These are phyloP conservation scores for Acanthamoeba royreba DNA, from an alignment of 208 protist genomes.

Conservation along the genomic window DNA sequence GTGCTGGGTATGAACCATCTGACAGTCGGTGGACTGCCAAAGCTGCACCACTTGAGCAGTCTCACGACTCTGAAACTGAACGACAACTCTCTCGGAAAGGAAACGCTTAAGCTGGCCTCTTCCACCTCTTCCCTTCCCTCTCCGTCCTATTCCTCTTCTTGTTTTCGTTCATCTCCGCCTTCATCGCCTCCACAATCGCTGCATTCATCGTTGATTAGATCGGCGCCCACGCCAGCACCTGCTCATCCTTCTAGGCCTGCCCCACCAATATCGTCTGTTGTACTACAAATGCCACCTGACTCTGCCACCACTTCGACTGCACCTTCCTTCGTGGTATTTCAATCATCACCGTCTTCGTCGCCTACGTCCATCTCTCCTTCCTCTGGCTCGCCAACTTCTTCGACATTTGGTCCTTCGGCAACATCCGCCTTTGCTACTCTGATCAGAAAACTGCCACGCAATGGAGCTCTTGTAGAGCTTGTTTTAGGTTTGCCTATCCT, in stretches of 20 bases:
- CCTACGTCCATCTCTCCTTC: background rate
- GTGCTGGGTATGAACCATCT: conserved; percentile 17
- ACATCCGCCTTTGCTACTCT: too few species aligned
- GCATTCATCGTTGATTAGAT: background rate
- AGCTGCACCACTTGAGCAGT: background rate
- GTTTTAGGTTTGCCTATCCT: background rate
- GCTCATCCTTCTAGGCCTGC: background rate
- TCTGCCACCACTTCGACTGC: too few species aligned
- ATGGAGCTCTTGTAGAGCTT: background rate
- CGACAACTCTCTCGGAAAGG: background rate
- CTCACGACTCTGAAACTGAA: background rate
- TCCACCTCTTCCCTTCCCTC: background rate
- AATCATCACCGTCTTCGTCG: background rate
- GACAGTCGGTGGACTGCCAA: background rate
- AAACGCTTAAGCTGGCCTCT: background rate
- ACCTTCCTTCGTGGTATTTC: background rate
- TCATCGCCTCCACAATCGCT: background rate
- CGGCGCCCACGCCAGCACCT: background rate
- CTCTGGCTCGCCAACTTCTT: background rate
- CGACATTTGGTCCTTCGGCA: background rate
- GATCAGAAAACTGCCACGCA: too few species aligned
- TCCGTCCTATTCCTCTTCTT: background rate
- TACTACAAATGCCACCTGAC: too few species aligned
- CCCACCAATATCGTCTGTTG: background rate
- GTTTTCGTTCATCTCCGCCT: background rate